Percentiles rank a stretch among this genome's conserved stretches.
phyloP scores from a whole-genome alignment of 345 rosid genomes.

The Leavenworthia alabamica region DNA sequence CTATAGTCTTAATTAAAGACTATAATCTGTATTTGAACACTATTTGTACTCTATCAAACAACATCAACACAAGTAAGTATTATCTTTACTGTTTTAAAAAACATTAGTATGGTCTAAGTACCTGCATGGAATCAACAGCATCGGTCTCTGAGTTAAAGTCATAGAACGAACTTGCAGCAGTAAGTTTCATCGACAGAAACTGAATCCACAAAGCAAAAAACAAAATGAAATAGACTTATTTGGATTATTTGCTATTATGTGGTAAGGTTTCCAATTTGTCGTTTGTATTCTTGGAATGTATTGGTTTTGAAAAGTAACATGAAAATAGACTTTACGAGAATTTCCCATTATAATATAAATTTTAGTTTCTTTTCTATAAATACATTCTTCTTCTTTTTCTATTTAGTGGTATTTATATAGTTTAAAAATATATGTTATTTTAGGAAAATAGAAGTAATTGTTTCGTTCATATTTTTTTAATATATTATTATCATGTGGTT shows the following conservation, averaged over 20 bases:
- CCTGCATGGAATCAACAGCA: constrained; percentile 47
- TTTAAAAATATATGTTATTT: neutral
- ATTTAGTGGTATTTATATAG: neutral
- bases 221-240: neutral
- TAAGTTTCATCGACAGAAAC: constrained; percentile 83
- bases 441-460: neutral
- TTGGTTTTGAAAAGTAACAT: neutral
- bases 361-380: neutral
- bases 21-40: neutral
- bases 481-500: neutral
- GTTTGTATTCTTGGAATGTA: neutral
- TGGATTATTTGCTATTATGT: neutral
- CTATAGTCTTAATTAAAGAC: neutral
- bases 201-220: constrained; percentile 26
- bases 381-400: neutral
- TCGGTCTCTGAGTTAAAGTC: constrained; percentile 64
- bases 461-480: neutral
- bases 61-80: neutral
- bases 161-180: constrained; percentile 57
- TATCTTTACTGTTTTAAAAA: neutral
- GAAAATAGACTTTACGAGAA: neutral
- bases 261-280: neutral
- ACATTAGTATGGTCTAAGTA: neutral
- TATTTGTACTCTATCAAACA: neutral
- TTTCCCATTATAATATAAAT: neutral